Evolutionary conservation across 2,329 filamentous ascomycete genomes (phyloP).

Genomic region (Trichophyton mentagrophytes): DNA sequence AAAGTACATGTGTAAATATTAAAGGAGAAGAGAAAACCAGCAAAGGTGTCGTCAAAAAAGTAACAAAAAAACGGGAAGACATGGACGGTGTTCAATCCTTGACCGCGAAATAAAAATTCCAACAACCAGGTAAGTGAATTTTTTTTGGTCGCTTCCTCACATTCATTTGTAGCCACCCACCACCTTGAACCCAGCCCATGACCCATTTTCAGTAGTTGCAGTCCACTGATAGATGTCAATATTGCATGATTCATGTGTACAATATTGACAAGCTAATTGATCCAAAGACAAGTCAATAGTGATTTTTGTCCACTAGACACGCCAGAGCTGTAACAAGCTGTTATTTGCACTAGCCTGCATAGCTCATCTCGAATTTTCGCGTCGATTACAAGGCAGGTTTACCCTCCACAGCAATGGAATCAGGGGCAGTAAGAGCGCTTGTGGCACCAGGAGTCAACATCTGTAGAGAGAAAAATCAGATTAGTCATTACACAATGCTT

Average conservation of each 20-base stretch:
- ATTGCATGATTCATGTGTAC: neutral
- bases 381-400: slow-evolving; percentile 24
- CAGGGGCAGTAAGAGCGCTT: slow-evolving; percentile 11
- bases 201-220: neutral
- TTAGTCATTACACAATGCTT: neutral
- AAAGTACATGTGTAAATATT: slow-evolving; percentile 2
- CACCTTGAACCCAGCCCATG: neutral
- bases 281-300: neutral
- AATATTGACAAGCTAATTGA: neutral
- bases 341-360: neutral
- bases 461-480: slow-evolving; percentile 14
- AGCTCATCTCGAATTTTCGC: neutral
- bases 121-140: neutral
- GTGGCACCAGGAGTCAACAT: slow-evolving; percentile 32
- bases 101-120: neutral
- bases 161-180: neutral
- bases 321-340: neutral
- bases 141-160: neutral
- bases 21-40: neutral
- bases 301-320: neutral
- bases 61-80: neutral
- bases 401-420: slow-evolving; percentile 7
- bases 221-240: neutral
- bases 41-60: neutral
- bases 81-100: neutral